Evolutionary conservation across 768 basidiomycete genomes (phyloP).

Genomic region (Lentinula sp.): DNA sequence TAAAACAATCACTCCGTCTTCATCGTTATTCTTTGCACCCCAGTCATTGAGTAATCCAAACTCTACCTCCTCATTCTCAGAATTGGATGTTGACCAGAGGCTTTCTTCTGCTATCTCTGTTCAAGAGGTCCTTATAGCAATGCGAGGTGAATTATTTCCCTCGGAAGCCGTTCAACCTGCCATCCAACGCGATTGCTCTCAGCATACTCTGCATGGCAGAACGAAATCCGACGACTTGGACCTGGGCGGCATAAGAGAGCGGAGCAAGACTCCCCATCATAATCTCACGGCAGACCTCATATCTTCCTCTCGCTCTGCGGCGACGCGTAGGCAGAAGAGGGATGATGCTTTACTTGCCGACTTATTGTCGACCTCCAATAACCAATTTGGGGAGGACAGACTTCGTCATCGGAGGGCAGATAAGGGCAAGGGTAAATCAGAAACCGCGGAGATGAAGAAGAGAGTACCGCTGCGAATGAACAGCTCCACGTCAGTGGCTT

Average conservation of each 20-base stretch:
- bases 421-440: not conserved
- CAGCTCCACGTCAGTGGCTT: not conserved
- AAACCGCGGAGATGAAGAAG: not conserved
- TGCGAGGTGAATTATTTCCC: conserved; percentile 35
- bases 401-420: not conserved
- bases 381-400: not conserved
- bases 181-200: not conserved
- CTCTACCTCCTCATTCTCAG: not conserved
- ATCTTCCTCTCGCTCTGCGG: not conserved
- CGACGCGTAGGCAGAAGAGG: not conserved
- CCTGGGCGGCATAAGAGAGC: not conserved
- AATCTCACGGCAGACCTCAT: not conserved
- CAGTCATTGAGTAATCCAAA: not conserved
- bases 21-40: not conserved
- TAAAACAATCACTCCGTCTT: not conserved
- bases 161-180: not conserved
- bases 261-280: conserved; percentile 1
- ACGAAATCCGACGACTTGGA: not conserved
- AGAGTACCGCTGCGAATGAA: not conserved
- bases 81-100: not conserved
- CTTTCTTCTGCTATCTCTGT: conserved; percentile 22
- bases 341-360: not conserved
- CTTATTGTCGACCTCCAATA: not conserved
- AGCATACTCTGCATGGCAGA: not conserved
- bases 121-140: conserved; percentile 32